Evolutionary conservation across 257 asterid genomes (phyloP), one percentile per base, ranked within the genome.

Genomic region (Solanum ossicruentum): DNA sequence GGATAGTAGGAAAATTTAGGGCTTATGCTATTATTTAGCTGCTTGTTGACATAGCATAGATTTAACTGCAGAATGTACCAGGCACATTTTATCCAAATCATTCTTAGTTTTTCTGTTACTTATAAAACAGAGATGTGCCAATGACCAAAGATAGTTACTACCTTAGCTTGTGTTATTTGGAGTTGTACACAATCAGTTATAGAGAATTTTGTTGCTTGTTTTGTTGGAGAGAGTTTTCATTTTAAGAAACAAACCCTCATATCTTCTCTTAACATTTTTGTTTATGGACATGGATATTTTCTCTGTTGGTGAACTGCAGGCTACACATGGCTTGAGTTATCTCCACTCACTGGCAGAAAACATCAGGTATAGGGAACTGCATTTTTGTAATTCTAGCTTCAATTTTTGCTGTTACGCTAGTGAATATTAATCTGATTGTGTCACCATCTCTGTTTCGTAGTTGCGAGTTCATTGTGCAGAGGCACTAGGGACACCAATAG

Each of bases 391-490:
- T 63, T 26, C 18, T 52, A 66, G 58, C 82, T 69, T 57, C 32
- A 20, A 21, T 51, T 20, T 63, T 20, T 60, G 32, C 55, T 11
- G 28, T 80, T 84, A 82, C 51, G 47, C 15, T 51, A 16, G 45
- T 77, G 57, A 23, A 61, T 18, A 8, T 11, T 16, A 26, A 36
- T 32, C 81, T 83, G 43, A 72, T 49, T 51, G 28, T 58, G 75
- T n/a, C 55, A 45, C 36, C 28, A 52, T 80, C 54, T 86, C 70
- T 32, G 55, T 32, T 58, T 66, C 16, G 87, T 81, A 95, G 98
- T 95, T 96, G 49, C 97, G 98, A 3, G 99, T 95, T 85, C 98
- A 96, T 87, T 93, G 99, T 82, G 98, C 99, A 4, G 97, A 96
- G 87, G 97, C 93, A 61, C 85, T 96, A 95, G 97, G 99, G 80